Evolutionary conservation across 164 flowering plant species (phyloP).

Genomic region (Kingdonia uniflora): DNA sequence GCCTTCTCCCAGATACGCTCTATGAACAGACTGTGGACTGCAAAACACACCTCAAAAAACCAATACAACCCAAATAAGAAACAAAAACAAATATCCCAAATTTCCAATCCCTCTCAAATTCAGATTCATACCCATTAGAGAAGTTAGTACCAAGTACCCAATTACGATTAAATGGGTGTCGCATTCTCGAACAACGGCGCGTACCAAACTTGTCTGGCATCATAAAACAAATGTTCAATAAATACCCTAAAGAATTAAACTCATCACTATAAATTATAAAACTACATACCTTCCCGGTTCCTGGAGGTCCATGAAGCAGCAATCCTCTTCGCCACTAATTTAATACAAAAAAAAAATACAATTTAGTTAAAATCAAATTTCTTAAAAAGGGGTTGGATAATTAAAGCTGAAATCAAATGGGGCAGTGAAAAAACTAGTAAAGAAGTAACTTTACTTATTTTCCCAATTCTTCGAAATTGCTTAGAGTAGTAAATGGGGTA

Average conservation of each 20-base stretch:
- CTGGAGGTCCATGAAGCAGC: slow-evolving; percentile 90
- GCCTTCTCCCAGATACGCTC: slow-evolving; percentile 91
- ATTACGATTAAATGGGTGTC: slow-evolving; percentile 67
- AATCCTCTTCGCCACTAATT: slow-evolving; percentile 87
- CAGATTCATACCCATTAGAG: neutral
- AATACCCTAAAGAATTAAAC: too few species aligned
- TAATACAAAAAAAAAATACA: neutral
- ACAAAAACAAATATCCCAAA: too few species aligned
- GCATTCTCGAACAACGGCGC: slow-evolving; percentile 85
- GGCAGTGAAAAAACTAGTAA: too few species aligned
- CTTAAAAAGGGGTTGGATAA: neutral
- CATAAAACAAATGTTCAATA: neutral
- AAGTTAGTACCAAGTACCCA: slow-evolving; percentile 29
- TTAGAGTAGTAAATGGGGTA: slow-evolving; percentile 47
- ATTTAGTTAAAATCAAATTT: neutral
- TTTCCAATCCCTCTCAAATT: too few species aligned
- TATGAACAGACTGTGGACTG: slow-evolving; percentile 83
- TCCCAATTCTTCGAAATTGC: slow-evolving; percentile 47
- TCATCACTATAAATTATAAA: neutral
- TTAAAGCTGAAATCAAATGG: too few species aligned
- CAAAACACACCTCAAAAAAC: slow-evolving; percentile 9
- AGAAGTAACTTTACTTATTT: too few species aligned
- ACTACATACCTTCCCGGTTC: slow-evolving; percentile 81
- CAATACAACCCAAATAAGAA: neutral
- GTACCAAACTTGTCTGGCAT: slow-evolving; percentile 89